Evolutionary conservation across 164 flowering plant genomes (phyloP), one percentile per base, ranked within the genome.

Genomic region (Santalum album): DNA sequence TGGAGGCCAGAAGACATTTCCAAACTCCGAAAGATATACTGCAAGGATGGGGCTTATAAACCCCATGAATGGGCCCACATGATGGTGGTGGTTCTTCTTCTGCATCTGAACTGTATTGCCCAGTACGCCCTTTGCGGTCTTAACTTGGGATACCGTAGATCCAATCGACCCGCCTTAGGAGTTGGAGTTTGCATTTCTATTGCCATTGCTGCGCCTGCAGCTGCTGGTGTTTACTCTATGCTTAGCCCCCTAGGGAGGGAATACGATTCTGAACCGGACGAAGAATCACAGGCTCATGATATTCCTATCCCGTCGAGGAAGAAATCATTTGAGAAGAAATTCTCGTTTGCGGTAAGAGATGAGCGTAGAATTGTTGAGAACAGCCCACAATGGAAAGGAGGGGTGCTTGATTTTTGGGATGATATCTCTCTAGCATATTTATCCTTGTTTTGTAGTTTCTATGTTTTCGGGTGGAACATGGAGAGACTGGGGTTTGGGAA

Each of bases 381-480:
- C 27, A 72, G 69, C 10, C 96, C 96, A 3, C 24, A 54, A 22
- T 92, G 98, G 98, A 78, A 76, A 43, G 98, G 96, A 12, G 86
- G 98, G 22, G 49, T 89, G 46, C 68, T 84, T 62, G 96, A 92
- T 56, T 60, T 89, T 23, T 87, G 96, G 95, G 82, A 92, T 32
- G 94, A 89, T 65, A 80, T 84, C 34, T 77, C 83, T 52, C 44
- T 78, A 23, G 91, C 98, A 2, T 86, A 80, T 65, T 84, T 86
- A 23, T 83, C 96, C 0, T 68, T 92, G 3, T 89, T 92, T 62
- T 92, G 96, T 64, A 65, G 75, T 44, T 89, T 77, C 65, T 92
- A 96, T 73, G 87, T 89, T 20, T 92, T 92, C 53, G 98, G 98
- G 26, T 89, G 96, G 98, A 92, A 92, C 49, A 89, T 89, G 96